Percentiles rank a stretch among this genome's conserved stretches.
Evolutionary conservation across 2,329 filamentous ascomycete species (phyloP).

Genomic region (Cercospora citrullina): DNA sequence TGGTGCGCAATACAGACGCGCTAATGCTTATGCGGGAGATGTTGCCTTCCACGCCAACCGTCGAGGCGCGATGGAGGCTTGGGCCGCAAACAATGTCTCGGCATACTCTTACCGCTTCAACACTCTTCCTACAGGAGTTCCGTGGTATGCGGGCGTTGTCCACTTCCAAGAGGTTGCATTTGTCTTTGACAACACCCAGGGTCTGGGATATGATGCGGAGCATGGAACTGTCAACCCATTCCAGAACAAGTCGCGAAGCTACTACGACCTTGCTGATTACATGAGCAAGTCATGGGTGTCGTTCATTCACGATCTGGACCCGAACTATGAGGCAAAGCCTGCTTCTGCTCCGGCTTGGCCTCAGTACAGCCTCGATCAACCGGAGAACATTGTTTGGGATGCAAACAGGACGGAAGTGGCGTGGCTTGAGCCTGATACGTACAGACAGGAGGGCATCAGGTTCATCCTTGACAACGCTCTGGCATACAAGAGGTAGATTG

Average conservation of each 20-base stretch:
- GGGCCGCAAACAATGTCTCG: slow-evolving; percentile 50
- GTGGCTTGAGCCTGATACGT: slow-evolving; percentile 47
- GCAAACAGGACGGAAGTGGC: slow-evolving; percentile 43
- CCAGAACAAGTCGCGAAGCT: slow-evolving; percentile 40
- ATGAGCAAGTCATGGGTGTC: slow-evolving; percentile 50
- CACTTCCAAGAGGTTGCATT: slow-evolving; percentile 54
- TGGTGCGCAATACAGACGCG: slow-evolving; percentile 56
- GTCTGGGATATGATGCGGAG: slow-evolving; percentile 43
- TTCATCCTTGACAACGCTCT: slow-evolving; percentile 42
- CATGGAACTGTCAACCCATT: slow-evolving; percentile 40
- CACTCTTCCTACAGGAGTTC: slow-evolving; percentile 51
- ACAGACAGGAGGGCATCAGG: slow-evolving; percentile 46
- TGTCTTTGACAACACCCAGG: slow-evolving; percentile 49
- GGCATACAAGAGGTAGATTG: slow-evolving; percentile 20
- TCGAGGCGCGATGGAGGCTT: slow-evolving; percentile 54
- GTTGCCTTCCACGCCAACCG: slow-evolving; percentile 57
- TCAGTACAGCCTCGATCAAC: slow-evolving; percentile 40
- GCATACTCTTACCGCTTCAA: slow-evolving; percentile 66
- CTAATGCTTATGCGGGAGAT: slow-evolving; percentile 58
- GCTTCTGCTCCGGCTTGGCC: slow-evolving; percentile 41
- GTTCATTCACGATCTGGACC: slow-evolving; percentile 47
- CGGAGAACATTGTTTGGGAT: slow-evolving; percentile 50
- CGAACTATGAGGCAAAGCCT: slow-evolving; percentile 34
- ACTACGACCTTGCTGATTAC: slow-evolving; percentile 43
- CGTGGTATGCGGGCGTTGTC: slow-evolving; percentile 47